phyloP scores from a whole-genome alignment of 2,329 filamentous ascomycete genomes.

The Penicillium vulpinum region DNA sequence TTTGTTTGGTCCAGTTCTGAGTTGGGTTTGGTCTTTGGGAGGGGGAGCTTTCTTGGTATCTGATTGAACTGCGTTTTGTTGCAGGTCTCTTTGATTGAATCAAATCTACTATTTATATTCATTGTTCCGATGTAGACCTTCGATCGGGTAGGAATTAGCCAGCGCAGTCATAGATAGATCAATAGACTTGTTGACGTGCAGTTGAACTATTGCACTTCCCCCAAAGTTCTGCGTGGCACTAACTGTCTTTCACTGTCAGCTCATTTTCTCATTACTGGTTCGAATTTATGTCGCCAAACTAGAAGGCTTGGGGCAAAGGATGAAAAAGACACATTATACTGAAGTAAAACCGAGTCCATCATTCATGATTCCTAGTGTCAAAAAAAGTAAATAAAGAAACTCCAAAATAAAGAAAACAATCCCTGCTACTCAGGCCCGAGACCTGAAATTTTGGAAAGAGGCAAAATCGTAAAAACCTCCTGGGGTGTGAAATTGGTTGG shows the following conservation, averaged over 20 bases:
- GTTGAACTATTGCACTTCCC: neutral
- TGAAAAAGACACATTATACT: neutral
- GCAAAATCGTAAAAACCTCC: conserved; percentile 16
- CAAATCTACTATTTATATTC: neutral
- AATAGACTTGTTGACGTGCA: neutral
- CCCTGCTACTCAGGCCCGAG: conserved; percentile 7
- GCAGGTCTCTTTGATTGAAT: neutral
- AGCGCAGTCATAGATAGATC: too few relatives aligned
- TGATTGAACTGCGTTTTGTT: neutral
- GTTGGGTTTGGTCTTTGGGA: neutral
- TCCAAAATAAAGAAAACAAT: neutral
- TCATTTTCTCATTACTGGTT: too few relatives aligned
- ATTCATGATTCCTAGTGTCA: conserved; percentile 22
- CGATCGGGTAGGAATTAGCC: too few relatives aligned
- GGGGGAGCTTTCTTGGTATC: neutral
- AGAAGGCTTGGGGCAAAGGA: neutral
- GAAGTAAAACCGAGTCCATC: conserved; percentile 14
- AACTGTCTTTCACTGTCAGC: neutral
- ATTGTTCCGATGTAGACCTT: neutral
- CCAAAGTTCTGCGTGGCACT: neutral
- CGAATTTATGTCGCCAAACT: neutral
- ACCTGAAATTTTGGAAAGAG: conserved; percentile 12
- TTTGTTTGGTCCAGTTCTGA: neutral
- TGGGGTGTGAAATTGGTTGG: conserved; percentile 11
- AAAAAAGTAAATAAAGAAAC: conserved; percentile 14